Conservation (phyloP, 2,329 filamentous ascomycete genomes). For the Paraphoma chrysanthemicola region DNA sequence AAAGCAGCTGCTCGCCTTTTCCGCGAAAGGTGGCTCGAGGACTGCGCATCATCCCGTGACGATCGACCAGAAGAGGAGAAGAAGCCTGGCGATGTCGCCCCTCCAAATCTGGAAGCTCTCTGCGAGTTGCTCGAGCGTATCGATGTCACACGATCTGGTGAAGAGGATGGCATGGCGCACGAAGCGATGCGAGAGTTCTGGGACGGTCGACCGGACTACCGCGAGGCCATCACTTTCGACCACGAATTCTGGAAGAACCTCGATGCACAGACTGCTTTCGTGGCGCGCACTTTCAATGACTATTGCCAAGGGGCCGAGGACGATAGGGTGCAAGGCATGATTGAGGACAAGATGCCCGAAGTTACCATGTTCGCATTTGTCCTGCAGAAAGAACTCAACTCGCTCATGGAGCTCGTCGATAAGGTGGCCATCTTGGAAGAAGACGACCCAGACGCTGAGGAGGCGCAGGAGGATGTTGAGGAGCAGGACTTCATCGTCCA, state of each 20-base stretch:
- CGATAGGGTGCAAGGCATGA: conserved; percentile 74
- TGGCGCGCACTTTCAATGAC: conserved; percentile 91
- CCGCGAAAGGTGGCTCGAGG: conserved; percentile 95
- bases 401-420: conserved; percentile 68
- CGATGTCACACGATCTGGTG: conserved; percentile 87
- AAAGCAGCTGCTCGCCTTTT: conserved; percentile 92
- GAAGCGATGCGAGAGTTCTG: conserved; percentile 97
- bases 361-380: conserved; percentile 90
- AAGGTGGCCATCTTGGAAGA: conserved; percentile 61
- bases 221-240: conserved; percentile 74
- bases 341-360: conserved; percentile 94
- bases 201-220: conserved; percentile 86
- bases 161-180: conserved; percentile 87
- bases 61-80: conserved; percentile 63
- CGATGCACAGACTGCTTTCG: conserved; percentile 85
- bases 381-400: conserved; percentile 79
- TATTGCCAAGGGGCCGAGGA: conserved; percentile 81
- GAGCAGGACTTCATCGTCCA: conserved; percentile 96
- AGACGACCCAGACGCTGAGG: conserved; percentile 63
- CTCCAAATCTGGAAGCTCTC: conserved; percentile 75
- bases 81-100: conserved; percentile 52
- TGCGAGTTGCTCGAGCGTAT: conserved; percentile 92
- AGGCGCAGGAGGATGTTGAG: conserved; percentile 79
- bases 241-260: conserved; percentile 82
- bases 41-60: conserved; percentile 76